Evolutionary conservation across 441 rosid species (phyloP), one percentile per base, ranked within the genome.

Genomic region (Bocquillonia castaneifolia): DNA sequence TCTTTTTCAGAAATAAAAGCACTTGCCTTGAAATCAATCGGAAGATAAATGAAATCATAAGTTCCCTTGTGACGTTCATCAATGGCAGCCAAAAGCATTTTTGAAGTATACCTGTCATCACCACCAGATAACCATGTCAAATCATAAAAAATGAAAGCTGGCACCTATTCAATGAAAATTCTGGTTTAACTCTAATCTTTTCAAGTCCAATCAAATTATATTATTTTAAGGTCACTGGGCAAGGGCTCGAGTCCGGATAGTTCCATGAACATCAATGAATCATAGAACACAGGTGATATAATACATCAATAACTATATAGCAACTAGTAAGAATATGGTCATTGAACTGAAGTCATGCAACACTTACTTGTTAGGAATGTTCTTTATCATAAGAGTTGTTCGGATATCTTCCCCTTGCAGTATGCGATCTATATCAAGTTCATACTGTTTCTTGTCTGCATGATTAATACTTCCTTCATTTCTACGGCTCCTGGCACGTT

Each of bases 371-470:
- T 88, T 88, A 42, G 94, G 94, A 73, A 88, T 88, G 59, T 86
- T 88, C 88, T 86, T 88, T 69, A 88, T 82, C 94, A 86, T 88
- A 58, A 88, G 79, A 9, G 94, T 88, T 31, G 94, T 86, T 50
- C 92, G 75, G 64, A 50, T 80, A 74, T 88, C 94, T 73, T 84
- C 87, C 70, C 92, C 92, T 40, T 51, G 77, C 52, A 75, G 40
- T 68, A 88, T 83, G 76, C 80, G 79, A 64, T 86, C 86, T 22
- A 88, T 62, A 63, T 86, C 90, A 68, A 86, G 90, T 66, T 88
- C 88, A 54, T 72, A 88, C 69, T 77, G 88, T 70, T 85, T 88
- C 83, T 82, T 88, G 79, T 88, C 90, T 53, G 77, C 71, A 72
- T 76, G 88, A 76, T 63, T 81, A 45, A 79, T 67, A 68, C 75